Percentiles rank a stretch among this genome's conserved stretches.
phyloP scores from a whole-genome alignment of 106 monocot species.

The Cymbidium sinense region DNA sequence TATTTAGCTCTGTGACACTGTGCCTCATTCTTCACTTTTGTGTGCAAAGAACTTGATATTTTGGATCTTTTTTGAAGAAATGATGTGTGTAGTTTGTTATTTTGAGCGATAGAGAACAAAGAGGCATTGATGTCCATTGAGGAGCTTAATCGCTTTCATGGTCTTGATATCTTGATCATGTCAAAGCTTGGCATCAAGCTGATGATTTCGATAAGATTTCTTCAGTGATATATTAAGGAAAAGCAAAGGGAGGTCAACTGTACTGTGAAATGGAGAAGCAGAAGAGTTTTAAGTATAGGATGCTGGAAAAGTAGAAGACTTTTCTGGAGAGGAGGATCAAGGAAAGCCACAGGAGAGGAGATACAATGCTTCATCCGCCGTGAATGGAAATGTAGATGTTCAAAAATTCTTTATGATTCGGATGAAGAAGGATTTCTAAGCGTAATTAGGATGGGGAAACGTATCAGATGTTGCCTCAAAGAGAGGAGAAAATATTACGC shows the following conservation, averaged over 20 bases:
- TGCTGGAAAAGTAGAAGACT: constrained; percentile 14
- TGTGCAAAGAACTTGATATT: not conserved
- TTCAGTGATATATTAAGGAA: no score
- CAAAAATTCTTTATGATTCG: constrained; percentile 33
- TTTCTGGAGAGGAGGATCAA: constrained; percentile 42
- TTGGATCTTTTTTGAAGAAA: not conserved
- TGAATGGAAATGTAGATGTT: constrained; percentile 41
- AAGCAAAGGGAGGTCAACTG: not conserved
- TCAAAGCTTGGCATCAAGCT: not conserved
- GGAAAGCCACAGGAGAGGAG: constrained; percentile 49
- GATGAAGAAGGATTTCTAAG: constrained; percentile 30
- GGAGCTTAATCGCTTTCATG: not conserved
- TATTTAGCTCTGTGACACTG: no score
- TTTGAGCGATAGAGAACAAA: not conserved
- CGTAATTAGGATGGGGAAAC: constrained; percentile 71
- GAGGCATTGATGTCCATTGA: no score
- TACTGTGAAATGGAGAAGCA: constrained; percentile 24
- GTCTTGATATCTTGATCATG: no score
- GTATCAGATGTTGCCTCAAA: constrained; percentile 58
- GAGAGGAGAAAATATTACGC: no score
- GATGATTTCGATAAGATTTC: not conserved
- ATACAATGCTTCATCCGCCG: constrained; percentile 48
- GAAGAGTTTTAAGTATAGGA: constrained; percentile 23
- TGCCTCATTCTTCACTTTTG: not conserved
- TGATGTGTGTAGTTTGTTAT: not conserved